These are phyloP conservation scores for Fagopyrum tataricum DNA, from an alignment of 148 eudicot species.

Conservation along the genomic window DNA sequence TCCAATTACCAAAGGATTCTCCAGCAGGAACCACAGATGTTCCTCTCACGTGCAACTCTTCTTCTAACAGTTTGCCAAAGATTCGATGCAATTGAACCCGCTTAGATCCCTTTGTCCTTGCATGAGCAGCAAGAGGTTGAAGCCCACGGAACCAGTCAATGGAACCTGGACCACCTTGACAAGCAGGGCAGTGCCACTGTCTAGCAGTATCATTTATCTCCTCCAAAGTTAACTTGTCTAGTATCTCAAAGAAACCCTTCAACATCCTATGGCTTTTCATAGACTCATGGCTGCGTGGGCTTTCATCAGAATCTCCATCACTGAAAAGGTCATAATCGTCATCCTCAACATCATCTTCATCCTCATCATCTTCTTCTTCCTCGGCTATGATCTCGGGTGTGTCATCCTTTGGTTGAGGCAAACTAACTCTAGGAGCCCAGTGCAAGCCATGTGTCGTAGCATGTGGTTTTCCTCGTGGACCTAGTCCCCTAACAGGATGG, in stretches of 20 bases:
- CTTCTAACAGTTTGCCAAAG: constrained; percentile 57
- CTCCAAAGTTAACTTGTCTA: constrained; percentile 40
- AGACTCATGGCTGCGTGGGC: constrained; percentile 35
- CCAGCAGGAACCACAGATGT: constrained; percentile 50
- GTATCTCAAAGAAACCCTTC: constrained; percentile 29
- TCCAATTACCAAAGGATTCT: constrained; percentile 60
- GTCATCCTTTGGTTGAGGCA: neutral
- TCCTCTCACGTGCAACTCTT: constrained; percentile 56
- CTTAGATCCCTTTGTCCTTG: constrained; percentile 48
- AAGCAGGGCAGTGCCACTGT: constrained; percentile 87
- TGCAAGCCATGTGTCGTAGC: neutral
- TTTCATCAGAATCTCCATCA: constrained; percentile 51
- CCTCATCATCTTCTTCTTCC: constrained; percentile 31
- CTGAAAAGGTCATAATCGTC: constrained; percentile 40
- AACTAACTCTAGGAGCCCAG: neutral
- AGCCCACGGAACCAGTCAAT: constrained; percentile 78
- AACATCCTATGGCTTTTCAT: constrained; percentile 42
- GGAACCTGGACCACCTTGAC: constrained; percentile 72
- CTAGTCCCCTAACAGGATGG: constrained; percentile 15
- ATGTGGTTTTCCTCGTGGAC: neutral
- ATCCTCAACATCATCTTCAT: constrained; percentile 11
- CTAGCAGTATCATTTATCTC: constrained; percentile 49
- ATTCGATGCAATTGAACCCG: constrained; percentile 60
- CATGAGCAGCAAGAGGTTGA: constrained; percentile 53
- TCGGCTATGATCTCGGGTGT: constrained; percentile 15